These are phyloP conservation scores for Termitomyces sp. DNA, from an alignment of 768 basidiomycete genomes.

Conservation along the genomic window DNA sequence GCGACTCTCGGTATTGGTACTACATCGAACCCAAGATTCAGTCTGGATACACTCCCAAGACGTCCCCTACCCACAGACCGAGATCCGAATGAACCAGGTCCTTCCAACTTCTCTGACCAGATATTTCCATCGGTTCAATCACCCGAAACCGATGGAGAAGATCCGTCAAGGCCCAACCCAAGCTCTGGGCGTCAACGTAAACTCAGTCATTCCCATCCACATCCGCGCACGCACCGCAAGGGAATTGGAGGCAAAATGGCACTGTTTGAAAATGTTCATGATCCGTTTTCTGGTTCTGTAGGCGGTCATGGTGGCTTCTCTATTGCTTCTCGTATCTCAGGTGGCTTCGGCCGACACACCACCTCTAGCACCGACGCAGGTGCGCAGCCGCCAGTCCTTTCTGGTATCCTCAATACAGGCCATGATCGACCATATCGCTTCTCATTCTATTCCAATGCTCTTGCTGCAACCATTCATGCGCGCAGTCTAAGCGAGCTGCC, in stretches of 20 bases:
- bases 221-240: slow-evolving; percentile 57
- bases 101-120: slow-evolving; percentile 6
- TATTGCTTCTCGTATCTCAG: slow-evolving; percentile 5
- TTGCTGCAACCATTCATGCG: slow-evolving; percentile 93
- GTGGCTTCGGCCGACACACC: slow-evolving; percentile 24
- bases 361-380: not conserved
- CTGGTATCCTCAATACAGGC: slow-evolving; percentile 42
- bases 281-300: slow-evolving; percentile 31
- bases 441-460: slow-evolving; percentile 94
- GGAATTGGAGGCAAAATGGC: slow-evolving; percentile 82
- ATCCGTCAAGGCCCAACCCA: slow-evolving; percentile 2
- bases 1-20: slow-evolving; percentile 63
- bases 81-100: slow-evolving; percentile 8
- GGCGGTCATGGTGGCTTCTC: slow-evolving; percentile 9
- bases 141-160: slow-evolving; percentile 7
- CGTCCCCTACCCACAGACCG: not conserved
- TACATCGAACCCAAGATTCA: slow-evolving; percentile 41
- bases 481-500: slow-evolving; percentile 91
- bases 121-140: not conserved
- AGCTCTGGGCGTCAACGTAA: slow-evolving; percentile 64
- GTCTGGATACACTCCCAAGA: slow-evolving; percentile 19
- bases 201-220: slow-evolving; percentile 76
- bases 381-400: not conserved
- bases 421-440: slow-evolving; percentile 95
- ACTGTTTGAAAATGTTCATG: slow-evolving; percentile 69